Evolutionary conservation across 352 stramenopile species (phyloP), one percentile per base, ranked within the genome.

Genomic region (Halophytophthora batemanensis): DNA sequence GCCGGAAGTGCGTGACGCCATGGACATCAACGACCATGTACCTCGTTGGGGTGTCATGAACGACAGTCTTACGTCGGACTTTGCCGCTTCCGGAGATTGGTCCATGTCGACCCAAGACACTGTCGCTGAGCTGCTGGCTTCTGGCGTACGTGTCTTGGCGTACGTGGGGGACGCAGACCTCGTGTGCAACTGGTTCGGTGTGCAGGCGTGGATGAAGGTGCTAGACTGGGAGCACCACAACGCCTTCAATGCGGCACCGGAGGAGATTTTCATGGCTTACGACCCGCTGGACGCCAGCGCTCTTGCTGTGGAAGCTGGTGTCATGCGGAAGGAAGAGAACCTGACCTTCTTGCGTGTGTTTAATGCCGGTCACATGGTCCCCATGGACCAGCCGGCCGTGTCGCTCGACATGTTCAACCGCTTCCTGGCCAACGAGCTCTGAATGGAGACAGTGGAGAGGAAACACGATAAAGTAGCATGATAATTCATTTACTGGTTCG

Each of bases 101-200:
- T 96, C 98, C 80, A 86, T 91, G 54, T 69, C 92, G 37, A 95
- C 87, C 58, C 68, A 87, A 17, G 49, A 66, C 60, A 70, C 39
- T 67, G 18, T 70, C n/a, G 45, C 43, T 1, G 61, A 66, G 13
- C 45, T 70, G 2, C 40, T 70, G 19, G 56, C 63, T 34, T 47
- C 50, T 19, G 44, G 41, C 39, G 17, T 66, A 14, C 61, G 61
- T 21, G 56, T 70, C 15, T 38, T 70, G 36, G 37, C 66, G 34
- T 70, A 70, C 61, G 59, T 56, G 40, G 61, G 57, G 2, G 61
- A 70, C 34, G 66, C 66, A 17, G 69, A 75, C 53, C 54, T 77
- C 40, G 61, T 74, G 45, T 71, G 64, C 46, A 79, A 74, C 19
- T 79, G 69, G 69, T 53, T 53, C 28, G 69, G 69, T 6, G 69